phyloP scores from a whole-genome alignment of 1,139 yeast species.

The Nadsonia starkeyi-henricii region DNA sequence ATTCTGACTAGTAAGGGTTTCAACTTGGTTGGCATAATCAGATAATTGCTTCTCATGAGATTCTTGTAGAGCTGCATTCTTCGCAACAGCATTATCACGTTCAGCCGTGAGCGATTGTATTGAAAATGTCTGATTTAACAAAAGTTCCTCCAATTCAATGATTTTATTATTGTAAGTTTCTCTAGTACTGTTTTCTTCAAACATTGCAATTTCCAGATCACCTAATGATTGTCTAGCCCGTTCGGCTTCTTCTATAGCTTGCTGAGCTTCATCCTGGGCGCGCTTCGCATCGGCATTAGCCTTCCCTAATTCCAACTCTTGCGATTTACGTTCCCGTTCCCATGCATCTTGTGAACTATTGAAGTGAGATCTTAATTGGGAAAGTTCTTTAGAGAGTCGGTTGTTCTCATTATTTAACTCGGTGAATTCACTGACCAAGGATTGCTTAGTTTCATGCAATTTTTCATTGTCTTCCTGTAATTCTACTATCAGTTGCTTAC shows the following conservation, averaged over 20 bases:
- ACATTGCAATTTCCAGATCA: conserved; percentile 26
- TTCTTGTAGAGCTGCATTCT: conserved; percentile 11
- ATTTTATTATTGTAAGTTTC: conserved; percentile 23
- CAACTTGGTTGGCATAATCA: conserved; percentile 9
- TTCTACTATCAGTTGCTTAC: conserved; percentile 17
- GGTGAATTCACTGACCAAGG: conserved; percentile 39
- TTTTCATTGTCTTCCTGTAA: conserved; percentile 24
- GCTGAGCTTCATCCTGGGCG: neutral
- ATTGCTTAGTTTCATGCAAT: conserved; percentile 22
- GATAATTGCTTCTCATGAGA: conserved; percentile 10
- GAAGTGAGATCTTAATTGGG: conserved; percentile 32
- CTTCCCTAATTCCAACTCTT: conserved; percentile 17
- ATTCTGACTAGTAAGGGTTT: conserved; percentile 16
- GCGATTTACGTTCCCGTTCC: conserved; percentile 30
- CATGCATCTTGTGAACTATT: conserved; percentile 31
- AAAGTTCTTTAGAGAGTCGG: conserved; percentile 37
- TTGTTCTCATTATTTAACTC: conserved; percentile 58
- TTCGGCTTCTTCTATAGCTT: conserved; percentile 16
- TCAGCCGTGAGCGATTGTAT: conserved; percentile 16
- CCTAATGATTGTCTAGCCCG: conserved; percentile 28
- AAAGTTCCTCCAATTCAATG: conserved; percentile 34
- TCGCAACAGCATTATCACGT: conserved; percentile 12
- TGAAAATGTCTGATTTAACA: conserved; percentile 17
- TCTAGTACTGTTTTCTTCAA: conserved; percentile 20
- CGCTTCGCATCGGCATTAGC: neutral